Conservation (phyloP, 2,329 filamentous ascomycete genomes). For the Biscogniauxia mediterranea region DNA sequence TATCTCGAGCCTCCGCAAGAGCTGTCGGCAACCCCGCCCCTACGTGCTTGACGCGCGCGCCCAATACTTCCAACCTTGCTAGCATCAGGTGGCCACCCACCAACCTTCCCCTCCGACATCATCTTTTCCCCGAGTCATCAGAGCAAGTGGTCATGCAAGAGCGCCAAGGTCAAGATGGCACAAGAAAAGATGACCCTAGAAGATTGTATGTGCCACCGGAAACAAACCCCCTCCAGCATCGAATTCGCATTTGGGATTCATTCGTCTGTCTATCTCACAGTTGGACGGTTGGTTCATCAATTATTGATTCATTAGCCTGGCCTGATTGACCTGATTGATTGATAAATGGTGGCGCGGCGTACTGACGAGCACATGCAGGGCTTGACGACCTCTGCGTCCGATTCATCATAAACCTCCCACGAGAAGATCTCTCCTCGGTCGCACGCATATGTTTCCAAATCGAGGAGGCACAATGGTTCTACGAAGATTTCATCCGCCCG, state of each 20-base stretch:
- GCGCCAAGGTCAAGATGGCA: constrained; percentile 60
- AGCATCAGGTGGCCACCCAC: background rate
- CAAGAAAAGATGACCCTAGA: constrained; percentile 80
- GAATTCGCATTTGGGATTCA: constrained; percentile 1
- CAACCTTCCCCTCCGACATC: constrained; percentile 1
- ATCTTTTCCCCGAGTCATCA: background rate
- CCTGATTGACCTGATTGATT: too few species aligned
- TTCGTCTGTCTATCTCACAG: background rate
- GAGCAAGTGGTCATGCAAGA: constrained; percentile 25
- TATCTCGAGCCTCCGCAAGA: background rate
- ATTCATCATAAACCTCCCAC: constrained; percentile 95
- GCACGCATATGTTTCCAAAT: constrained; percentile 98
- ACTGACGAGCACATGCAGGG: constrained; percentile 52
- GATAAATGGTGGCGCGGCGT: constrained; percentile 3
- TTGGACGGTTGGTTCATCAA: too few species aligned
- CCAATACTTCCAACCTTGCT: background rate
- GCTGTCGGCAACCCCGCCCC: background rate
- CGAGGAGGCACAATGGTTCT: constrained; percentile 99
- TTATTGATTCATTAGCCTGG: too few species aligned
- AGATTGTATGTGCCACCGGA: constrained; percentile 64
- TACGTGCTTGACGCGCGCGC: too few species aligned
- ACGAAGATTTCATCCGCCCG: constrained; percentile 97
- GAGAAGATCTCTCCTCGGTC: constrained; percentile 84
- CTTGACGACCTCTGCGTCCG: constrained; percentile 96
- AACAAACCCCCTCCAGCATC: background rate